Evolutionary conservation across 2,329 filamentous ascomycete species (phyloP).

Genomic region (Fusarium verticillioides): DNA sequence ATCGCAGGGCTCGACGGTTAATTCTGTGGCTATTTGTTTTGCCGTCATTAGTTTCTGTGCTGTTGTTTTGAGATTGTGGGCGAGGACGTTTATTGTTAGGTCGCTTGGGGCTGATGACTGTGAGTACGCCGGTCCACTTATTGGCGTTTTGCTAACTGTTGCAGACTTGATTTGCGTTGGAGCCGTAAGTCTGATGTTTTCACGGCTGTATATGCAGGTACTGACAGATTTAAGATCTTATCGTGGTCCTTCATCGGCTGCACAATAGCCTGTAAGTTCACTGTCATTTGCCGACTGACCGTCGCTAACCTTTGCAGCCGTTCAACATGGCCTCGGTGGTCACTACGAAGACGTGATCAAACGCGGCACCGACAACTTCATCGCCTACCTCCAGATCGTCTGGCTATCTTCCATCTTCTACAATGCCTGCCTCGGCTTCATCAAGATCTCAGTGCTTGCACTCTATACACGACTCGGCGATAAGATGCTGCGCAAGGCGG

Average conservation of each 20-base stretch:
- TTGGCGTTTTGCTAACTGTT: not conserved
- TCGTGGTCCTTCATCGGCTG: constrained; percentile 28
- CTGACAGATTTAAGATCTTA: not conserved
- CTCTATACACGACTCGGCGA: constrained; percentile 29
- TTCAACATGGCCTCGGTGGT: constrained; percentile 24
- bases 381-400: constrained; percentile 31
- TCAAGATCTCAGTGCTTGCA: constrained; percentile 30
- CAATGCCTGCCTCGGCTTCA: constrained; percentile 33
- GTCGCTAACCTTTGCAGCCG: not conserved
- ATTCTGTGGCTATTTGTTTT: constrained; percentile 22
- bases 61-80: constrained; percentile 26
- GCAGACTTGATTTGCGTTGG: constrained; percentile 32
- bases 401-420: constrained; percentile 33
- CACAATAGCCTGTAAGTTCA: constrained; percentile 14
- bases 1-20: constrained; percentile 20
- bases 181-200: not conserved
- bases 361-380: constrained; percentile 21
- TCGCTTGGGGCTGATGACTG: constrained; percentile 29
- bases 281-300: accelerated
- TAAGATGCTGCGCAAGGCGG: constrained; percentile 12
- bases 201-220: not conserved
- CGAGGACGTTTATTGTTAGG: constrained; percentile 23
- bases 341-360: constrained; percentile 23
- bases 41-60: constrained; percentile 29
- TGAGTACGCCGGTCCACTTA: not conserved